Evolutionary conservation across 2,329 filamentous ascomycete genomes (phyloP).

Genomic region (Sporothrix schenckii): DNA sequence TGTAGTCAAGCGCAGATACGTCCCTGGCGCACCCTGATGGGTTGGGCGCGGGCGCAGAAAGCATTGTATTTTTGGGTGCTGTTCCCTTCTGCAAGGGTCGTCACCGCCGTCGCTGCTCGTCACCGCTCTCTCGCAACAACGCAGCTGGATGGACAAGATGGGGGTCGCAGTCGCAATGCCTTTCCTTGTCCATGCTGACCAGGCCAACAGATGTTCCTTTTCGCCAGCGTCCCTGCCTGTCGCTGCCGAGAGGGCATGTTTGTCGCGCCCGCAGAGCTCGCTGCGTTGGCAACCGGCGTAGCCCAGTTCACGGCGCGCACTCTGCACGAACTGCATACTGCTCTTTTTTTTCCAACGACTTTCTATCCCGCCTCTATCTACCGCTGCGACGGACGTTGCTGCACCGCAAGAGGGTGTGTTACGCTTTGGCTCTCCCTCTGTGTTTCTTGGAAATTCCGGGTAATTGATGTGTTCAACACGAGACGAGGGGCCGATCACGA

Average conservation of each 20-base stretch:
- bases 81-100: slow-evolving; percentile 13
- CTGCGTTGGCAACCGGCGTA: slow-evolving; percentile 17
- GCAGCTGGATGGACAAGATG: background rate
- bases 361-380: slow-evolving; percentile 1
- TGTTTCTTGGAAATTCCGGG: slow-evolving; percentile 27
- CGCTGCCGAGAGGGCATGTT: background rate
- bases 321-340: slow-evolving; percentile 1
- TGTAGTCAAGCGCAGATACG: background rate
- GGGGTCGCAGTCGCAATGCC: background rate
- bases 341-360: background rate
- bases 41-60: slow-evolving; percentile 1
- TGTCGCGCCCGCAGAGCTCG: slow-evolving; percentile 8
- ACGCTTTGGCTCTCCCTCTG: slow-evolving; percentile 10
- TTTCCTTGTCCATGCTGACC: background rate
- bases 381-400: slow-evolving; percentile 7
- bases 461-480: slow-evolving; percentile 27
- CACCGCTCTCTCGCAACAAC: slow-evolving; percentile 10
- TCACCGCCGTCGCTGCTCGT: slow-evolving; percentile 22
- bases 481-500: slow-evolving; percentile 24
- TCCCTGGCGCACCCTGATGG: slow-evolving; percentile 20
- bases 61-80: background rate
- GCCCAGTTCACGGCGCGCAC: slow-evolving; percentile 14
- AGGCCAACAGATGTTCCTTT: background rate
- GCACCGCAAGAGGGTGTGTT: slow-evolving; percentile 1
- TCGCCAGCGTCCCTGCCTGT: background rate